Conservation (phyloP, 1,139 yeast species). For the Wickerhamomyces sp. region DNA sequence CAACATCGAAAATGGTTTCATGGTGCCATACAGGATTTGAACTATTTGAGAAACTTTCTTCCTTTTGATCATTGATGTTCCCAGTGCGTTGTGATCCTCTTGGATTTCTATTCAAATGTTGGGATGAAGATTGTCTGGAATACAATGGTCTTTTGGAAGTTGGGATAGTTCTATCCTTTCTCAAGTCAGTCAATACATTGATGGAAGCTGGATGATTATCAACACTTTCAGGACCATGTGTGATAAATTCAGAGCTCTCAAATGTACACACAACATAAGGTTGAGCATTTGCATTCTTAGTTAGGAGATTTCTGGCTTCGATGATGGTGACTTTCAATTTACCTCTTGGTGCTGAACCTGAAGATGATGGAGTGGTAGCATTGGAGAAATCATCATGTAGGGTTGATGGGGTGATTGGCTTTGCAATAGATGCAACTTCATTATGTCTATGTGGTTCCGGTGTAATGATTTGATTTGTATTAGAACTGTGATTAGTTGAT, state of each 20-base stretch:
- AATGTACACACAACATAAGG: slow-evolving; percentile 94
- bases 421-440: slow-evolving; percentile 9
- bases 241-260: slow-evolving; percentile 86
- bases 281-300: slow-evolving; percentile 49
- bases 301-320: slow-evolving; percentile 67
- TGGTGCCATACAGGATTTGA: slow-evolving; percentile 85
- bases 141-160: slow-evolving; percentile 40
- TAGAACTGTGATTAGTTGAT: slow-evolving; percentile 12
- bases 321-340: slow-evolving; percentile 74
- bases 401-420: slow-evolving; percentile 4
- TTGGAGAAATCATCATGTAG: neutral
- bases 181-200: slow-evolving; percentile 16
- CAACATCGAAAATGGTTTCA: slow-evolving; percentile 87
- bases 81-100: slow-evolving; percentile 11
- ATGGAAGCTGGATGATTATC: slow-evolving; percentile 31
- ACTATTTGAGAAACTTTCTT: slow-evolving; percentile 15
- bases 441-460: slow-evolving; percentile 10
- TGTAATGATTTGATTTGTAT: slow-evolving; percentile 5
- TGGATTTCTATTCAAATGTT: slow-evolving; percentile 42
- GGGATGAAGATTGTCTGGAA: slow-evolving; percentile 64
- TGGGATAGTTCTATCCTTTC: slow-evolving; percentile 18
- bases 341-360: slow-evolving; percentile 51
- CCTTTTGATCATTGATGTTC: slow-evolving; percentile 1
- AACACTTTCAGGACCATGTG: slow-evolving; percentile 70
- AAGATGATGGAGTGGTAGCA: slow-evolving; percentile 31